These are phyloP conservation scores for Penicillium crystallinum DNA, from an alignment of 495 filamentous ascomycete species.

Conservation along the genomic window DNA sequence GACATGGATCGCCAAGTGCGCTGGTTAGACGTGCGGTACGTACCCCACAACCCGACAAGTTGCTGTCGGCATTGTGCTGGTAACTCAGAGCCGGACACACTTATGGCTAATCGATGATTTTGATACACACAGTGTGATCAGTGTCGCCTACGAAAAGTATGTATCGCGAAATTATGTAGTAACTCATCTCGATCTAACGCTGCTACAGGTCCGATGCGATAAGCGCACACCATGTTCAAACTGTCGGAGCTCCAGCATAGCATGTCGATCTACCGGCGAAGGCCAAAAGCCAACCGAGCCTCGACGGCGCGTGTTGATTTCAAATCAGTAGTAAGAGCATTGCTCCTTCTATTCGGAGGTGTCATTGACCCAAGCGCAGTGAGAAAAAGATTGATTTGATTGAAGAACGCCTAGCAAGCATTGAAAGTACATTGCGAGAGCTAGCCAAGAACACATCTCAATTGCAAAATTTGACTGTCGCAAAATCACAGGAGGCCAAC, in stretches of 20 bases:
- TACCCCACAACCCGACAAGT: slow-evolving; percentile 10
- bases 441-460: slow-evolving; percentile 16
- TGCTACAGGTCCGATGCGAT: slow-evolving; percentile 40
- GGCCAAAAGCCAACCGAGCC: slow-evolving; percentile 55
- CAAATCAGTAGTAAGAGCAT: slow-evolving; percentile 57
- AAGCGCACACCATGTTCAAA: slow-evolving; percentile 44
- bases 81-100: background rate
- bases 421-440: slow-evolving; percentile 48
- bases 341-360: background rate
- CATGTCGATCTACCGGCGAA: slow-evolving; percentile 54
- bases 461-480: background rate
- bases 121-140: slow-evolving; percentile 42
- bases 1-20: slow-evolving; percentile 13
- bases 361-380: slow-evolving; percentile 27
- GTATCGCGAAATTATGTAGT: background rate
- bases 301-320: slow-evolving; percentile 60
- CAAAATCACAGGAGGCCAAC: slow-evolving; percentile 15
- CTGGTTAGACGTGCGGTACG: slow-evolving; percentile 31
- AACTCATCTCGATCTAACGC: background rate
- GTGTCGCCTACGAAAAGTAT: slow-evolving; percentile 49
- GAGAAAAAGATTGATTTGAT: slow-evolving; percentile 66
- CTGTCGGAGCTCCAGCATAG: slow-evolving; percentile 39
- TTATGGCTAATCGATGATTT: background rate
- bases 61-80: background rate
- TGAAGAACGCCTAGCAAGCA: slow-evolving; percentile 55